Evolutionary conservation across 495 filamentous ascomycete species (phyloP).

Genomic region (Tuber magnatum): DNA sequence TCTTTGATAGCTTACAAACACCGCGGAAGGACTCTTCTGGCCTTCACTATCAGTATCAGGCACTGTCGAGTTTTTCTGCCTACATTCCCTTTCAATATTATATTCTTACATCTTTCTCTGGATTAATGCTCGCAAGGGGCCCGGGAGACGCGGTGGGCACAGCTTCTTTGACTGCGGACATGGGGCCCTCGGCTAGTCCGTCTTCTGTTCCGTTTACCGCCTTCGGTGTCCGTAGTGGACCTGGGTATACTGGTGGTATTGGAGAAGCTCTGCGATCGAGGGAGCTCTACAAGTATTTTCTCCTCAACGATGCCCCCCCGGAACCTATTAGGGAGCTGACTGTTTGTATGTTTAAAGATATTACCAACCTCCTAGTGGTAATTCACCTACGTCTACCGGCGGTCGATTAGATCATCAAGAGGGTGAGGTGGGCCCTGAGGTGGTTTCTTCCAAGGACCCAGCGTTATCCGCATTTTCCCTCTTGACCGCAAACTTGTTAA

Average conservation of each 20-base stretch:
- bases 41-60: background rate
- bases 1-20: background rate
- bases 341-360: slow-evolving; percentile 22
- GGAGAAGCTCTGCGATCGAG: slow-evolving; percentile 21
- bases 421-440: background rate
- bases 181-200: background rate
- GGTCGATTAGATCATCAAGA: background rate
- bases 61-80: background rate
- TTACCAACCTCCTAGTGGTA: slow-evolving; percentile 25
- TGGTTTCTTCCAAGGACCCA: slow-evolving; percentile 46
- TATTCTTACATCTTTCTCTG: background rate
- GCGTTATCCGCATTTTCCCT: slow-evolving; percentile 61
- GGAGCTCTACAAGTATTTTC: slow-evolving; percentile 40
- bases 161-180: background rate
- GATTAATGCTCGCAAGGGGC: background rate
- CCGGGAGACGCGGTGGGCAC: background rate
- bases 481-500: slow-evolving; percentile 51
- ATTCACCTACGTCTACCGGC: background rate
- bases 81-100: background rate
- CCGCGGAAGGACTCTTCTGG: background rate
- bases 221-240: slow-evolving; percentile 9
- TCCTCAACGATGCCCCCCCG: background rate
- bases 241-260: slow-evolving; percentile 15
- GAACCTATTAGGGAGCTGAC: background rate
- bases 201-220: background rate